Evolutionary conservation across 192 early-diverging fungal species (phyloP), one percentile per base, ranked within the genome.

Genomic region (Obelidium mucronatum): DNA sequence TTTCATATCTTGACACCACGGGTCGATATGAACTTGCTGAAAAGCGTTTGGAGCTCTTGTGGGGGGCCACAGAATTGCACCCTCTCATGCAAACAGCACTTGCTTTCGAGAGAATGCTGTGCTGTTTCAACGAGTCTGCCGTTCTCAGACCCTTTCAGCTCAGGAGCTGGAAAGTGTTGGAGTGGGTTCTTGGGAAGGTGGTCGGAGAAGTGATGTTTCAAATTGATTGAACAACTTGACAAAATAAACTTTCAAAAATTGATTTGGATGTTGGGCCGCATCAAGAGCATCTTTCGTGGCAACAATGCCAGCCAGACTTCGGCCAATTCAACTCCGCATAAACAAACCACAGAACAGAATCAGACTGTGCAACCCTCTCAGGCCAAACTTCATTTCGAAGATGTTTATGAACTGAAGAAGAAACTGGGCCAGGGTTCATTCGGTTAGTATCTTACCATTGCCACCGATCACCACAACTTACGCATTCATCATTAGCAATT

Each of bases 71-170:
- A 65, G 28, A 61, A 30, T 55, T 76, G 74, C 36, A 34, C 61
- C 4, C 40, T 76, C 28, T 11, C 64, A 17, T 76, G 74, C 64
- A 66, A 63, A 19, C 62, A 66, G 33, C 6, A 55, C 6, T 37
- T 67, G 11, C 30, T 76, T 33, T 22, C 39, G 19, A 5, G 65
- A 3, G 64, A 76, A 56, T 76, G 74, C 51, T 76, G 74, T 34
- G n/a, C 63, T 13, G 3, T 56, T 28, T 52, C 52, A 24, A 33
- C 30, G 8, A 5, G 5, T 39, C 11, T 24, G 15, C 62, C 3
- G 15, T 6, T n/a, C 6, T 6, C 11, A 60, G 28, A 17, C 28
- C 17, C 30, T n/a, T n/a, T n/a, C n/a, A n/a, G n/a, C n/a, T n/a
- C n/a, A n/a, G n/a, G n/a, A n/a, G 19, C 44, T 48, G 44, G 54